phyloP scores from a whole-genome alignment of 805 yeast genomes.

The Maudiozyma pseudohumilis region DNA sequence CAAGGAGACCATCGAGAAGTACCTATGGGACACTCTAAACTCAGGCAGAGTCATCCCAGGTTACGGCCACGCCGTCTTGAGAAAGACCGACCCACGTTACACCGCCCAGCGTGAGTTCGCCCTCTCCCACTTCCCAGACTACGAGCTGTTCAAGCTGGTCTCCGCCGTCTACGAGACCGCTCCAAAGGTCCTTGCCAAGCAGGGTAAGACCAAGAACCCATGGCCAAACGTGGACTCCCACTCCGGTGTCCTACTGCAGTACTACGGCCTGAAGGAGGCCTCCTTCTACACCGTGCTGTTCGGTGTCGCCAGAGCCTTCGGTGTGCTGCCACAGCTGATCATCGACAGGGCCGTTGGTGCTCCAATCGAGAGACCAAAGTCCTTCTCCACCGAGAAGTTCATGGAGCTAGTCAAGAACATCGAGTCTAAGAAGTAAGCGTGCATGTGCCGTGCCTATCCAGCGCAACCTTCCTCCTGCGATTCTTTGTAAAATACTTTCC shows the following conservation, averaged over 20 bases:
- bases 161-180: conserved; percentile 73
- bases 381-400: conserved; percentile 90
- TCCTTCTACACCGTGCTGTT: conserved; percentile 78
- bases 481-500: too few relatives aligned
- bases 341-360: conserved; percentile 75
- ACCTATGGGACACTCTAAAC: conserved; percentile 70
- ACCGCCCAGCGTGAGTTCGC: conserved; percentile 81
- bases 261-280: conserved; percentile 75
- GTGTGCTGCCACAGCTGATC: conserved; percentile 78
- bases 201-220: conserved; percentile 88
- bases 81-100: conserved; percentile 85
- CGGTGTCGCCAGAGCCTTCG: conserved; percentile 81
- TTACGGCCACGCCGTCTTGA: conserved; percentile 79
- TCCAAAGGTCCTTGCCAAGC: conserved; percentile 68
- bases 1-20: conserved; percentile 59
- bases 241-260: conserved; percentile 76
- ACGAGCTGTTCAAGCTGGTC: conserved; percentile 69
- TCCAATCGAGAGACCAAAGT: conserved; percentile 83
- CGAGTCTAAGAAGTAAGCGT: conserved; percentile 6
- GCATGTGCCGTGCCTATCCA: too few relatives aligned
- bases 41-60: conserved; percentile 83
- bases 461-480: too few relatives aligned
- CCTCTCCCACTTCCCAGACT: conserved; percentile 63
- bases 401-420: conserved; percentile 59
- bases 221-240: conserved; percentile 89